These are phyloP conservation scores for Wakefieldia striispora DNA, from an alignment of 768 basidiomycete genomes.

Conservation along the genomic window DNA sequence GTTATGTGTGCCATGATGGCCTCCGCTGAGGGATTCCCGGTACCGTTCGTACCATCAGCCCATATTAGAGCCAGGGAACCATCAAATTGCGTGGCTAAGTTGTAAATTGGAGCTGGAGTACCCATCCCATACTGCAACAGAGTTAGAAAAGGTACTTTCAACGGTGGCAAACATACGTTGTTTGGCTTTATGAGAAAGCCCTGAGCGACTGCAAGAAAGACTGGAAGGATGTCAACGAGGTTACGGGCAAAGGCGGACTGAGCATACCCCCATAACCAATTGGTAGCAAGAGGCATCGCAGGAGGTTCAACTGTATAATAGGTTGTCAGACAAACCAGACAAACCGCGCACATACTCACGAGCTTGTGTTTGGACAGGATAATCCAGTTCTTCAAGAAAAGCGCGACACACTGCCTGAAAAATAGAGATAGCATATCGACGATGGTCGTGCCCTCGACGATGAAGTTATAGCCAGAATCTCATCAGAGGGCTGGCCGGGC, in stretches of 20 bases:
- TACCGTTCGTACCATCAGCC: constrained; percentile 64
- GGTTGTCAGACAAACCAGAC: background rate
- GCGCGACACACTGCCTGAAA: constrained; percentile 56
- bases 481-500: background rate
- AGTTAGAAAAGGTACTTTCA: background rate
- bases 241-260: too few species aligned
- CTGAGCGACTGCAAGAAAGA: constrained; percentile 65
- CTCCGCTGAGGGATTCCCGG: constrained; percentile 49
- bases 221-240: constrained; percentile 11
- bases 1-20: constrained; percentile 64
- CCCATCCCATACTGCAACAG: constrained; percentile 60
- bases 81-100: constrained; percentile 50
- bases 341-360: constrained; percentile 39
- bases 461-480: background rate
- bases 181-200: constrained; percentile 54
- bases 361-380: constrained; percentile 62
- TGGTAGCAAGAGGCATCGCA: constrained; percentile 63
- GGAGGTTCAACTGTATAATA: constrained; percentile 47
- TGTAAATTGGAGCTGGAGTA: constrained; percentile 45
- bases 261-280: constrained; percentile 51
- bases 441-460: background rate
- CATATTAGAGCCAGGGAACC: constrained; percentile 56
- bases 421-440: constrained; percentile 39
- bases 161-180: constrained; percentile 43
- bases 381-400: constrained; percentile 77